Evolutionary conservation across 352 stramenopile genomes (phyloP).

Genomic region (Globisporangium echinulatum): DNA sequence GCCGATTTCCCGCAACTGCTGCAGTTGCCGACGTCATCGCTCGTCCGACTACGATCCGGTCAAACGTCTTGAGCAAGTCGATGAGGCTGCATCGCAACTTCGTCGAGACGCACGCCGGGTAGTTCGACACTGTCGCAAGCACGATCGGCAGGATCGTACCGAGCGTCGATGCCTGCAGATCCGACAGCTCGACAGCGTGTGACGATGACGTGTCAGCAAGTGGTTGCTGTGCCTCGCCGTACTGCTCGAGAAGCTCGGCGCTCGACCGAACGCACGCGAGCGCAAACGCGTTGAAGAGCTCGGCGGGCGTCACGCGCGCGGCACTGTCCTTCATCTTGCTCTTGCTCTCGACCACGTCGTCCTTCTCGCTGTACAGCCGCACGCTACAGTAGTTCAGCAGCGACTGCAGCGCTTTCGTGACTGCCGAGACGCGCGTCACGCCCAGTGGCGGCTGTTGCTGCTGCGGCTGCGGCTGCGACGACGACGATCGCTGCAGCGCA

Average conservation of each 20-base stretch:
- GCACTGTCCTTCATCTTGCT: constrained; percentile 7
- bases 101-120: constrained; percentile 22
- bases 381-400: constrained; percentile 44
- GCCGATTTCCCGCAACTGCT: too few species aligned
- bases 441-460: background rate
- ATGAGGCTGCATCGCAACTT: constrained; percentile 19
- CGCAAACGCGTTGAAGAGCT: constrained; percentile 43
- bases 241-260: constrained; percentile 19
- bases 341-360: constrained; percentile 13
- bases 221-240: background rate
- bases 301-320: constrained; percentile 5
- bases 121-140: constrained; percentile 37
- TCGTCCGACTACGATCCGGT: constrained; percentile 6
- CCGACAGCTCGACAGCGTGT: background rate
- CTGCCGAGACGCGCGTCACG: constrained; percentile 13
- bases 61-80: constrained; percentile 25
- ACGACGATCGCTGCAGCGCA: background rate
- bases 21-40: background rate
- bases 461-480: too few species aligned
- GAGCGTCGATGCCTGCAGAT: constrained; percentile 25
- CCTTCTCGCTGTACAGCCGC: constrained; percentile 27
- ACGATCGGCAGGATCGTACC: constrained; percentile 44
- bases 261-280: constrained; percentile 27
- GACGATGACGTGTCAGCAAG: background rate
- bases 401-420: constrained; percentile 35